These are phyloP conservation scores for Endocalyx cinctus DNA, from an alignment of 2,329 filamentous ascomycete genomes.

Conservation along the genomic window DNA sequence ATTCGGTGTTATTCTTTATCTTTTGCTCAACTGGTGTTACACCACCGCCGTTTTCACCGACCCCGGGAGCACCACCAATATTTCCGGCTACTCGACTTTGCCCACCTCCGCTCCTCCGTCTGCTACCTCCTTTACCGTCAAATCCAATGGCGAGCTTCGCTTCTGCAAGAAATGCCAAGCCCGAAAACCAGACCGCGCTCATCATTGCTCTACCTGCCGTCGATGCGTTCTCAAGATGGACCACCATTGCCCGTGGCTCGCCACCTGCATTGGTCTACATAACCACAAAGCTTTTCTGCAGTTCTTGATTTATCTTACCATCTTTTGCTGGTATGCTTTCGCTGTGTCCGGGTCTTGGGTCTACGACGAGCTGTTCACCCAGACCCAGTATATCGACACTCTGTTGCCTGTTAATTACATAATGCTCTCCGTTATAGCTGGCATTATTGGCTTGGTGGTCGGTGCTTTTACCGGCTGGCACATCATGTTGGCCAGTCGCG, in stretches of 20 bases:
- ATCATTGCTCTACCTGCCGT: slow-evolving; percentile 93
- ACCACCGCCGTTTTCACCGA: slow-evolving; percentile 89
- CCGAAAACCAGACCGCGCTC: slow-evolving; percentile 89
- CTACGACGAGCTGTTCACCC: slow-evolving; percentile 73
- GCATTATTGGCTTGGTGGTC: slow-evolving; percentile 87
- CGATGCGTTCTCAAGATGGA: slow-evolving; percentile 99
- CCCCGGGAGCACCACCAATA: slow-evolving; percentile 67
- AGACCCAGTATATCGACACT: slow-evolving; percentile 66
- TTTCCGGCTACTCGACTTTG: slow-evolving; percentile 71
- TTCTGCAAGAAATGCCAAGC: slow-evolving; percentile 98
- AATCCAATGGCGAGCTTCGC: slow-evolving; percentile 77
- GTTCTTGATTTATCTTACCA: slow-evolving; percentile 81
- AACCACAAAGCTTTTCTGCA: slow-evolving; percentile 96
- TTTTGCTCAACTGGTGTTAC: slow-evolving; percentile 82
- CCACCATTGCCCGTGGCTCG: slow-evolving; percentile 97
- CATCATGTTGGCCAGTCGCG: slow-evolving; percentile 70
- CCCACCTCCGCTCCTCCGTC: slow-evolving; percentile 62
- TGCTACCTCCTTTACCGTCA: slow-evolving; percentile 82
- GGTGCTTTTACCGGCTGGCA: slow-evolving; percentile 91
- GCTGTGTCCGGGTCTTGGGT: slow-evolving; percentile 76
- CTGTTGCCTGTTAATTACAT: slow-evolving; percentile 89
- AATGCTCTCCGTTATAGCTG: slow-evolving; percentile 77
- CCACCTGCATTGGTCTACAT: slow-evolving; percentile 85
- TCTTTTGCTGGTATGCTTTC: slow-evolving; percentile 82
- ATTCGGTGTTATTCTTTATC: slow-evolving; percentile 67